Percentiles rank a stretch among this genome's conserved stretches.
phyloP scores from a whole-genome alignment of 2,329 filamentous ascomycete genomes.

The Calonectria hawksworthii region DNA sequence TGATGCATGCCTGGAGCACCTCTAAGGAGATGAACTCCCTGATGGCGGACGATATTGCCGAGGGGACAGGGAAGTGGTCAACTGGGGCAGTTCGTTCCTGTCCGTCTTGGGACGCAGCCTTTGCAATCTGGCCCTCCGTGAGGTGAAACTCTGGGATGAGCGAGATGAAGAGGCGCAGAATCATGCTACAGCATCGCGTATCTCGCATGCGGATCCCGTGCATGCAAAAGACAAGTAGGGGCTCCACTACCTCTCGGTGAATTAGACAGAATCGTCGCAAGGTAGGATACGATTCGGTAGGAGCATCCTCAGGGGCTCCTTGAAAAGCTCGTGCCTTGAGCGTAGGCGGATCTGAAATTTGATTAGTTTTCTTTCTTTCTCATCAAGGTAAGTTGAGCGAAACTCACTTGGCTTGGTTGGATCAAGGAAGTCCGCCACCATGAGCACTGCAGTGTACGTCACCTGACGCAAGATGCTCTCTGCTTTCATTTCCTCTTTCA shows the following conservation, averaged over 20 bases:
- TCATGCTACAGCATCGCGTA: slow-evolving; percentile 87
- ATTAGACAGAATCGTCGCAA: slow-evolving; percentile 88
- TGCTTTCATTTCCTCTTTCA: slow-evolving; percentile 97
- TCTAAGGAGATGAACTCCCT: slow-evolving; percentile 92
- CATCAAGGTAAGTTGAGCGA: slow-evolving; percentile 15
- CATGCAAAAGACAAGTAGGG: slow-evolving; percentile 90
- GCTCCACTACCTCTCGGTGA: slow-evolving; percentile 84
- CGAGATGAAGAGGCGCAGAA: slow-evolving; percentile 87
- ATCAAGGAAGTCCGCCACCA: slow-evolving; percentile 91
- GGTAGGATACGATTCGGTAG: slow-evolving; percentile 63
- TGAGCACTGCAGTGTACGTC: slow-evolving; percentile 91
- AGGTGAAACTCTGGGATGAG: slow-evolving; percentile 88
- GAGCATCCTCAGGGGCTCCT: slow-evolving; percentile 42
- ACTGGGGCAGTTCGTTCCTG: slow-evolving; percentile 37
- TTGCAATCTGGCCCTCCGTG: slow-evolving; percentile 47
- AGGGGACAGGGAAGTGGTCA: slow-evolving; percentile 63
- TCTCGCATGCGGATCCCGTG: slow-evolving; percentile 93
- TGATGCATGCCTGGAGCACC: slow-evolving; percentile 90
- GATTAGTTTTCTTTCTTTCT: slow-evolving; percentile 31
- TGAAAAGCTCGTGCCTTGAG: slow-evolving; percentile 45
- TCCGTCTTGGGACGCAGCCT: slow-evolving; percentile 45
- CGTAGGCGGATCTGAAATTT: slow-evolving; percentile 48
- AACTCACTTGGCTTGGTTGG: slow-evolving; percentile 74
- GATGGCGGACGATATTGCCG: slow-evolving; percentile 74
- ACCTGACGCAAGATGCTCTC: slow-evolving; percentile 95